phyloP scores from a whole-genome alignment of 352 stramenopile genomes.

The Pythium pyrilobum region DNA sequence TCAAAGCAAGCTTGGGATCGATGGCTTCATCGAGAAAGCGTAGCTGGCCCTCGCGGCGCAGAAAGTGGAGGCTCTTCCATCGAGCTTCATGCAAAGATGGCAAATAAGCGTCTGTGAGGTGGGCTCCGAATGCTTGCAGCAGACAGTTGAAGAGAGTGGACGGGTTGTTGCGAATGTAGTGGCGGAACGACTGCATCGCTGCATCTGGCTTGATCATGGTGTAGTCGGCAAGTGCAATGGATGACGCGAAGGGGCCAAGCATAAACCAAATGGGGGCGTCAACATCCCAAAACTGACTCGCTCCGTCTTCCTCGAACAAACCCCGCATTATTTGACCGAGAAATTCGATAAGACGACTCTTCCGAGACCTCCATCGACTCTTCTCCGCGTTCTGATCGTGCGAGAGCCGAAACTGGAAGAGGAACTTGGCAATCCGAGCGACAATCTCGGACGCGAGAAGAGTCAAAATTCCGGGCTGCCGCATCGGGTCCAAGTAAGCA shows the following conservation, averaged over 20 bases:
- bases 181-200: slow-evolving; percentile 41
- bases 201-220: slow-evolving; percentile 10
- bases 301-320: slow-evolving; percentile 23
- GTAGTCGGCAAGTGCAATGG: slow-evolving; percentile 37
- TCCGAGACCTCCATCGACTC: slow-evolving; percentile 51
- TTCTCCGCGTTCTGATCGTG: slow-evolving; percentile 37
- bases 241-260: slow-evolving; percentile 55
- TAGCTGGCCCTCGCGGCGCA: slow-evolving; percentile 45
- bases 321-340: slow-evolving; percentile 69
- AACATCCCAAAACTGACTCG: slow-evolving; percentile 70
- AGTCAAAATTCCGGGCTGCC: slow-evolving; percentile 45
- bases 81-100: slow-evolving; percentile 49
- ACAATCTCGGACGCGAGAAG: slow-evolving; percentile 71
- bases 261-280: slow-evolving; percentile 58
- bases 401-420: slow-evolving; percentile 61
- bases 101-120: slow-evolving; percentile 43
- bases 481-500: slow-evolving; percentile 25
- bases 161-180: slow-evolving; percentile 45
- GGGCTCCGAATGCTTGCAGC: slow-evolving; percentile 46
- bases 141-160: slow-evolving; percentile 54
- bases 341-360: slow-evolving; percentile 52
- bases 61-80: slow-evolving; percentile 50
- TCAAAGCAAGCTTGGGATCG: slow-evolving; percentile 41
- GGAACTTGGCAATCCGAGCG: slow-evolving; percentile 59
- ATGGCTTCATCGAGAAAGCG: slow-evolving; percentile 47